Base-by-base conservation (phyloP, 345 rosid species). In the Odontarrhena argentea region DNA sequence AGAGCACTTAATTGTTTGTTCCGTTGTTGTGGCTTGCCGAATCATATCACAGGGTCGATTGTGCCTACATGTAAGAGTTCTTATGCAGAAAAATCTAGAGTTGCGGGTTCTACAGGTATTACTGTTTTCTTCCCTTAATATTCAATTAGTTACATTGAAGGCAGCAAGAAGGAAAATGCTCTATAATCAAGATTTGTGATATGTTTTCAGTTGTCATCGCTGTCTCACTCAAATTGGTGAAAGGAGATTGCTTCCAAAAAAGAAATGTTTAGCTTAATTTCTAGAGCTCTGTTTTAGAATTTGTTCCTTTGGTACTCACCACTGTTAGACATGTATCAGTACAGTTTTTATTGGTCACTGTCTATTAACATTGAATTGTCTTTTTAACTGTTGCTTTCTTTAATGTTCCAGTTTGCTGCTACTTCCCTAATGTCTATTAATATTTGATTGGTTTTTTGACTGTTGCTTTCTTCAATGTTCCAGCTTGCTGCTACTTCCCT, bases 401-500 rank as follows among this genome's bases (percentile, higher is more conserved):
- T 50, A 69, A 22, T 73, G 65, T 63, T 68, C 40, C 82, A 92
- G 98, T 86, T 89, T 80, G 92, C 96, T 76, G 88, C 91, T 46
- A 75, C 85, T 38, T 68, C 87, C 57, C 80, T 92, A 54, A 45
- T 40, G 53, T 7, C 37, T 34, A 36, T 26, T 65, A 46, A 60
- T 25, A 45, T 69, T 55, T 43, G 55, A 18, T 54, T 22, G 63
- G 44, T 8, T 14, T 77, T 45, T 55, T 28, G 49, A 48, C 32
- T 60, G 13, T 24, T 74, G 45, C 37, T 63, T 69, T 69, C 53
- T 45, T 64, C 54, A 69, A 22, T 73, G 65, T 63, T 68, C 40
- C 82, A 92, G 98, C 86, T 89, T 80, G 92, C 96, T 76, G 88
- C 91, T 46, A 75, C 85, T 38, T 68, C 87, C 57, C 80, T 92